A percentile compares a stretch with the other conserved stretches of the same genome.
Evolutionary conservation across 2,329 filamentous ascomycete genomes (phyloP).

Genomic region (Cladophialophora bantiana): DNA sequence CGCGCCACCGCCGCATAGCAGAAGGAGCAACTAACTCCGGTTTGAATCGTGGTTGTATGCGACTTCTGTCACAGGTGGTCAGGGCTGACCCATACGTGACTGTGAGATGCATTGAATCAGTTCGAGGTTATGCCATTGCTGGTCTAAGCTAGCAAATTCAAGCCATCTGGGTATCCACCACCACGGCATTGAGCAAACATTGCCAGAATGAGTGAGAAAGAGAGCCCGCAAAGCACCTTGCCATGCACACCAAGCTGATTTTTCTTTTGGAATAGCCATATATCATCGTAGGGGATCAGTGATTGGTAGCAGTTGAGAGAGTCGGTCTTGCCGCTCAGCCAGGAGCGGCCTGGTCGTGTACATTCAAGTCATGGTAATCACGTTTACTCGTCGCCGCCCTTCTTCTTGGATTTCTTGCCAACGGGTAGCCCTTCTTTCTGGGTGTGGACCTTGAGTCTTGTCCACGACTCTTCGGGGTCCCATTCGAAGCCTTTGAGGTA

Average conservation of each 20-base stretch:
- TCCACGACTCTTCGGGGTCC: slow-evolving; percentile 93
- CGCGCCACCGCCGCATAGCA: not conserved
- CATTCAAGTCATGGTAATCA: slow-evolving; percentile 1
- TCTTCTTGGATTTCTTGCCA: slow-evolving; percentile 71
- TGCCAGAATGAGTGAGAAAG: slow-evolving; percentile 21
- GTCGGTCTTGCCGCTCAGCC: slow-evolving; percentile 29
- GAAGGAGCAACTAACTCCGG: not conserved
- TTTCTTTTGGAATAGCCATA: slow-evolving; percentile 21
- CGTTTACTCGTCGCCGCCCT: slow-evolving; percentile 48
- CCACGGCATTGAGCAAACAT: slow-evolving; percentile 17
- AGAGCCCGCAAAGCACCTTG: slow-evolving; percentile 32
- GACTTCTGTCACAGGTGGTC: not conserved
- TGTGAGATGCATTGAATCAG: slow-evolving; percentile 12
- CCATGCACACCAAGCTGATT: slow-evolving; percentile 29
- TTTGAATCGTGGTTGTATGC: not conserved
- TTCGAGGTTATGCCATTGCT: slow-evolving; percentile 32
- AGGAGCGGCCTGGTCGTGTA: slow-evolving; percentile 20
- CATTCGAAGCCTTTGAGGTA: slow-evolving; percentile 95
- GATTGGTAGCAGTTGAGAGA: slow-evolving; percentile 24
- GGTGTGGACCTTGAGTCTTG: slow-evolving; percentile 84
- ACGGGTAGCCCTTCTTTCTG: slow-evolving; percentile 70
- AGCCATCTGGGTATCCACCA: slow-evolving; percentile 25
- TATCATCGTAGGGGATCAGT: slow-evolving; percentile 25
- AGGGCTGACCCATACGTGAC: not conserved
- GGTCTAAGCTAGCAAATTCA: slow-evolving; percentile 30